These are phyloP conservation scores for Penicillium canescens DNA, from an alignment of 495 filamentous ascomycete genomes.

Conservation along the genomic window DNA sequence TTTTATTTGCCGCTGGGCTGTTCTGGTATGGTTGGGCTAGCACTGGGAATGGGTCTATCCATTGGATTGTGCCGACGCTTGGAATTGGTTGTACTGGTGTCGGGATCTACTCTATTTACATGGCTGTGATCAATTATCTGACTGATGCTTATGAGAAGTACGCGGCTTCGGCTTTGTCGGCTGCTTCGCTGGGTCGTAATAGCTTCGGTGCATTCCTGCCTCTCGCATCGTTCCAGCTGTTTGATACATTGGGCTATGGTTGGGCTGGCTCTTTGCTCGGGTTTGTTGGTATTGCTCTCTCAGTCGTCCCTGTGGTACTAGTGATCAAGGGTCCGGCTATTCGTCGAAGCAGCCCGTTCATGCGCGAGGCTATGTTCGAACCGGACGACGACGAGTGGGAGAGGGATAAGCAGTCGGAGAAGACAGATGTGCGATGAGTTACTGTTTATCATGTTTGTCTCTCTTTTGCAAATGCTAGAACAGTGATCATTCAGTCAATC, in stretches of 20 bases:
- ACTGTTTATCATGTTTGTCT: background rate
- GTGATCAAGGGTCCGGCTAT: conserved; percentile 38
- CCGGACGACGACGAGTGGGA: conserved; percentile 1
- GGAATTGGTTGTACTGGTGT: conserved; percentile 36
- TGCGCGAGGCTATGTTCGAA: conserved; percentile 33
- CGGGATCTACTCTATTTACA: conserved; percentile 47
- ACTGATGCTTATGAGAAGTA: conserved; percentile 48
- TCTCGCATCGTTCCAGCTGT: conserved; percentile 38
- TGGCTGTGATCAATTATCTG: conserved; percentile 50
- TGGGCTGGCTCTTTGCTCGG: conserved; percentile 49
- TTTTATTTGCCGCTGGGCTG: conserved; percentile 41
- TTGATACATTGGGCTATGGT: conserved; percentile 40
- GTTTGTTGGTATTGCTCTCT: conserved; percentile 39
- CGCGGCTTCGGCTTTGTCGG: conserved; percentile 36
- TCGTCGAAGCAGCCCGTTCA: conserved; percentile 35
- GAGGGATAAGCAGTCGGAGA: background rate
- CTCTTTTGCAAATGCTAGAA: too few relatives aligned
- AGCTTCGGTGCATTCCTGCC: conserved; percentile 38
- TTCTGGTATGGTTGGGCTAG: conserved; percentile 48
- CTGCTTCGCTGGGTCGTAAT: conserved; percentile 35
- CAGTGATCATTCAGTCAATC: too few relatives aligned
- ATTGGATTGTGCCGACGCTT: conserved; percentile 44
- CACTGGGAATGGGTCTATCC: conserved; percentile 18
- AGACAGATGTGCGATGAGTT: background rate
- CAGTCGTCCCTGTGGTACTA: conserved; percentile 37